phyloP scores from a whole-genome alignment of 495 filamentous ascomycete genomes.

The Xylaria scruposa region DNA sequence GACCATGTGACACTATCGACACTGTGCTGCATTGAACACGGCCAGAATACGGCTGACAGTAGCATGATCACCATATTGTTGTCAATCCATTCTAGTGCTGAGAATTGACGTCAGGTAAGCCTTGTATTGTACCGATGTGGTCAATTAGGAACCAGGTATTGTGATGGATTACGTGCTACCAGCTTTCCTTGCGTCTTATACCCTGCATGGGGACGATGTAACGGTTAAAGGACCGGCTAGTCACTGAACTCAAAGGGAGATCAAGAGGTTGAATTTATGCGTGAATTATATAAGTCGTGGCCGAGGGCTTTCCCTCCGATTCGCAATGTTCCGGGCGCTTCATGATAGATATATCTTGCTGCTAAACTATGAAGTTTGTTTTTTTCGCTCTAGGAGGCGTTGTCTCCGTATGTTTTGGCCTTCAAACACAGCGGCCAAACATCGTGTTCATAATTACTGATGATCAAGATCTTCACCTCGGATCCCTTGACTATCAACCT shows the following conservation, averaged over 20 bases:
- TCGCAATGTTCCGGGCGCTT: neutral
- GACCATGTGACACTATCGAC: neutral
- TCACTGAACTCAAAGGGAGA: neutral
- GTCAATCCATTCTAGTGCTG: neutral
- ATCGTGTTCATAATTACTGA: conserved; percentile 62
- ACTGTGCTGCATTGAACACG: neutral
- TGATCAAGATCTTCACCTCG: conserved; percentile 59
- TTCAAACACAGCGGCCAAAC: conserved; percentile 42
- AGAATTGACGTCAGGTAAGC: neutral
- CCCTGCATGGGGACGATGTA: conserved; percentile 13
- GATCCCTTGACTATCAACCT: conserved; percentile 54
- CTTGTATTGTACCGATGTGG: neutral
- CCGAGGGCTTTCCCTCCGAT: neutral
- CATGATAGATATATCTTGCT: neutral
- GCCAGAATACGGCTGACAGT: neutral
- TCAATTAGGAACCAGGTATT: neutral
- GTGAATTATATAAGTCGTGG: neutral
- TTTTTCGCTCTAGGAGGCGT: neutral
- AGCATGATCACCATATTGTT: neutral
- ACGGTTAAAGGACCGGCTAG: neutral
- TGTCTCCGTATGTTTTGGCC: neutral
- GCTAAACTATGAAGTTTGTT: neutral
- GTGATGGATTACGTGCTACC: neutral
- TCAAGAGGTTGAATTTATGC: neutral
- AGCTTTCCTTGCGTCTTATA: neutral